Conservation (phyloP, 2,329 filamentous ascomycete species). For the Claviceps spartinae region DNA sequence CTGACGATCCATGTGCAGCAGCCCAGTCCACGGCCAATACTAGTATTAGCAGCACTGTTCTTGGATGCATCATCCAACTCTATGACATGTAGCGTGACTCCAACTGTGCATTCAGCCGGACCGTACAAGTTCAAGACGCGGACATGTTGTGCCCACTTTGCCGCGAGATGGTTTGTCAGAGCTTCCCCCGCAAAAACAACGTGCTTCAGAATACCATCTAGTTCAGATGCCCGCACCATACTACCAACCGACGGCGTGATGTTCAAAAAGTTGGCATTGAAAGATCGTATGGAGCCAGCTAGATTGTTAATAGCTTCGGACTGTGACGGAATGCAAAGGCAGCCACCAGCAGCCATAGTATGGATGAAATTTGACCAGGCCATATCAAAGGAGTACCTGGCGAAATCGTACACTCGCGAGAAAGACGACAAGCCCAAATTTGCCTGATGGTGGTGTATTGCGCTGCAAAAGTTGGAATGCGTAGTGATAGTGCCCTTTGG, state of each 20-base stretch:
- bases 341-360: constrained; percentile 8
- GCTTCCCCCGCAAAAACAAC: constrained; percentile 10
- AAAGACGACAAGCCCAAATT: not conserved
- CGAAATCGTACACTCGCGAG: constrained; percentile 7
- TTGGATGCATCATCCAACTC: not conserved
- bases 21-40: constrained; percentile 3
- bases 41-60: not conserved
- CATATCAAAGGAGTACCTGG: constrained; percentile 11
- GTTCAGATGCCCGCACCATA: constrained; percentile 5
- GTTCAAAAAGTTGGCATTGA: constrained; percentile 7
- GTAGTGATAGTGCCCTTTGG: not conserved
- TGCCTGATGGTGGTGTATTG: not conserved
- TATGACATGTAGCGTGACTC: not conserved
- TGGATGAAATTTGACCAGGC: constrained; percentile 8
- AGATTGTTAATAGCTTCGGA: constrained; percentile 8
- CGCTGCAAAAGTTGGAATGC: not conserved
- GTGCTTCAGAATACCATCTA: constrained; percentile 4
- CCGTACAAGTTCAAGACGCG: constrained; percentile 12
- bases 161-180: constrained; percentile 1
- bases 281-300: constrained; percentile 4
- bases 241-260: constrained; percentile 11
- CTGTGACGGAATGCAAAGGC: constrained; percentile 11
- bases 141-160: constrained; percentile 5
- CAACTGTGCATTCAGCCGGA: constrained; percentile 10
- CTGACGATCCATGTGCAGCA: constrained; percentile 14